Evolutionary conservation across 495 filamentous ascomycete genomes (phyloP).

Genomic region (Penicillium atrosanguineum): DNA sequence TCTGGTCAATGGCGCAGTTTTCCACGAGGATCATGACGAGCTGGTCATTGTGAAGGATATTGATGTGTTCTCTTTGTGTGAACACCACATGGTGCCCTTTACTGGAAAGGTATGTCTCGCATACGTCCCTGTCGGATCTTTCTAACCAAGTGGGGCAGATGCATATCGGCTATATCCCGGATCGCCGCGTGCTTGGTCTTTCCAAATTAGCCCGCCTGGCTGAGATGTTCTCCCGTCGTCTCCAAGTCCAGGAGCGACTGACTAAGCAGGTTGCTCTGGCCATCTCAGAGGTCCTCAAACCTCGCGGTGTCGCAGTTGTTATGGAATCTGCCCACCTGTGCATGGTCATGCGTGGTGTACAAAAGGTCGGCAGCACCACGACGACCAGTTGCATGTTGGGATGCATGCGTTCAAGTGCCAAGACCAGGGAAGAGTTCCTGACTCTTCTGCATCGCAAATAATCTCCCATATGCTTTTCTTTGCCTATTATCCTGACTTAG

Average conservation of each 20-base stretch:
- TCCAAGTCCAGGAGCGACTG: slow-evolving; percentile 93
- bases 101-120: slow-evolving; percentile 70
- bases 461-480: slow-evolving; percentile 5
- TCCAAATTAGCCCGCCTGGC: slow-evolving; percentile 94
- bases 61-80: slow-evolving; percentile 91
- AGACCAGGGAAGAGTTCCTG: slow-evolving; percentile 92
- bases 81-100: slow-evolving; percentile 97
- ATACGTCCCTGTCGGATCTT: slow-evolving; percentile 11
- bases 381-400: slow-evolving; percentile 96
- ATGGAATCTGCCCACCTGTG: slow-evolving; percentile 98
- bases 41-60: slow-evolving; percentile 98
- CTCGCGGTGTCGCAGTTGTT: slow-evolving; percentile 88
- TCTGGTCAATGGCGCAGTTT: slow-evolving; percentile 92
- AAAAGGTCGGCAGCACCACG: slow-evolving; percentile 83
- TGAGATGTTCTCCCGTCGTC: slow-evolving; percentile 90
- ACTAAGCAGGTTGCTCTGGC: slow-evolving; percentile 96
- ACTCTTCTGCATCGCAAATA: slow-evolving; percentile 66
- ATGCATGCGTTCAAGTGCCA: slow-evolving; percentile 86
- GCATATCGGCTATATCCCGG: slow-evolving; percentile 97
- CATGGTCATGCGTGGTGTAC: slow-evolving; percentile 95
- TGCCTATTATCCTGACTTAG: slow-evolving; percentile 18
- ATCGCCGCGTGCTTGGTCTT: slow-evolving; percentile 81
- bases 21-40: slow-evolving; percentile 96
- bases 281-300: slow-evolving; percentile 86
- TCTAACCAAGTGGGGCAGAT: slow-evolving; percentile 55